phyloP scores from a whole-genome alignment of 495 filamentous ascomycete genomes.

The Lasiosphaeria ovina region DNA sequence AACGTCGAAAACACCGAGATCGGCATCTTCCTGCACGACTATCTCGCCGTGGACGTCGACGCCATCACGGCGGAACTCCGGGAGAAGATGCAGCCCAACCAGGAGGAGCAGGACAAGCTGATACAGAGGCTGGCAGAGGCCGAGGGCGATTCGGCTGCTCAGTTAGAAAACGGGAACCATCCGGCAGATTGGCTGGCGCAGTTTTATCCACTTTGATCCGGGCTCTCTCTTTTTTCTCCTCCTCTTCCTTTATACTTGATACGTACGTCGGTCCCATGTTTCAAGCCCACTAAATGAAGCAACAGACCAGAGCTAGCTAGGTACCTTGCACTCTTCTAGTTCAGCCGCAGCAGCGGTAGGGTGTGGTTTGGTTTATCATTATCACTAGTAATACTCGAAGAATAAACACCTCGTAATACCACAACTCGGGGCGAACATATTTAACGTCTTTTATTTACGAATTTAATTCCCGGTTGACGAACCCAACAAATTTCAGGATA shows the following conservation, averaged over 20 bases:
- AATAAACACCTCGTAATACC: no score
- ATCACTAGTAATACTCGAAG: no score
- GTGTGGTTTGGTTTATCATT: no score
- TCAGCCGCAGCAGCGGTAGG: no score
- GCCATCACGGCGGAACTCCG: conserved; percentile 70
- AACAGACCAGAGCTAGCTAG: neutral
- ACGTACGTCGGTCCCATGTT: neutral
- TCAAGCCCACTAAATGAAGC: neutral
- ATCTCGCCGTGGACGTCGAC: conserved; percentile 76
- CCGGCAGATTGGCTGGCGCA: conserved; percentile 7
- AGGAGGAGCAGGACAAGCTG: neutral
- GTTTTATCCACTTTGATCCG: neutral
- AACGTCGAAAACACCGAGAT: conserved; percentile 96
- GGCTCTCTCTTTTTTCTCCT: no score
- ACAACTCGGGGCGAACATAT: no score
- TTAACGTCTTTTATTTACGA: no score
- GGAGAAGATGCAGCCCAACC: conserved; percentile 47
- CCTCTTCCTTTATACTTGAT: neutral
- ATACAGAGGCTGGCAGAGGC: conserved; percentile 19
- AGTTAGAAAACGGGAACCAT: conserved; percentile 8
- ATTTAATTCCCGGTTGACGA: no score
- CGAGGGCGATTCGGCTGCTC: neutral
- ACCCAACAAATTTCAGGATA: no score
- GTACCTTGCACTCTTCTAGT: neutral
- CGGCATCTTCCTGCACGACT: conserved; percentile 73